Conservation (phyloP, 116 monocot species). For the Trichopus zeylanicus region DNA sequence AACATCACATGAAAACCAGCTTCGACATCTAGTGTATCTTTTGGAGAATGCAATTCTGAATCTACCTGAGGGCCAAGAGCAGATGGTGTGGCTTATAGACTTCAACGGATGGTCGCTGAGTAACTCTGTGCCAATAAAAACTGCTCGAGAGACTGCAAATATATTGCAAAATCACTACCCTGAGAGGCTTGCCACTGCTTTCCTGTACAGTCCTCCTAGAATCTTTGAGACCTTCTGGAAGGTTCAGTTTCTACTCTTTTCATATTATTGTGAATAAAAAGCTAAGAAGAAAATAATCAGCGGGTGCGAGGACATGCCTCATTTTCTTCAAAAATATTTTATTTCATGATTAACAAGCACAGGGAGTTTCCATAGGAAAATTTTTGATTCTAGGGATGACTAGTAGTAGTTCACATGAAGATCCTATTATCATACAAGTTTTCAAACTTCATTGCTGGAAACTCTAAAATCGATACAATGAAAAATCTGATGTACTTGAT, state of each 20-base stretch:
- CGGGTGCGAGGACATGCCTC: no score
- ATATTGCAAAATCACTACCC: conserved; percentile 86
- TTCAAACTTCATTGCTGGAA: no score
- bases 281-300: no score
- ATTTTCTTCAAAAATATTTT: no score
- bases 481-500: not conserved
- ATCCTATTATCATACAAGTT: no score
- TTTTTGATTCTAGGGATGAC: no score
- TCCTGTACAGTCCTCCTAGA: conserved; percentile 68
- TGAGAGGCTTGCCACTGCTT: conserved; percentile 59
- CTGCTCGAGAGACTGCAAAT: conserved; percentile 46
- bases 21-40: conserved; percentile 60
- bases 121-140: conserved; percentile 57
- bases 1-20: conserved; percentile 53
- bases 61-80: conserved; percentile 67
- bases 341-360: no score
- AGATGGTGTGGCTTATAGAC: conserved; percentile 90
- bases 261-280: no score
- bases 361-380: no score
- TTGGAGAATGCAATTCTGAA: conserved; percentile 75
- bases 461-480: no score
- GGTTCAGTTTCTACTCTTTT: conserved; percentile 25
- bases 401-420: no score
- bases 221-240: conserved; percentile 91
- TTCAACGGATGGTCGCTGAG: conserved; percentile 76